Base-by-base conservation (phyloP, 176 grass and related monocot genomes). In the sorghum (Sorghum bicolor) region DNA sequence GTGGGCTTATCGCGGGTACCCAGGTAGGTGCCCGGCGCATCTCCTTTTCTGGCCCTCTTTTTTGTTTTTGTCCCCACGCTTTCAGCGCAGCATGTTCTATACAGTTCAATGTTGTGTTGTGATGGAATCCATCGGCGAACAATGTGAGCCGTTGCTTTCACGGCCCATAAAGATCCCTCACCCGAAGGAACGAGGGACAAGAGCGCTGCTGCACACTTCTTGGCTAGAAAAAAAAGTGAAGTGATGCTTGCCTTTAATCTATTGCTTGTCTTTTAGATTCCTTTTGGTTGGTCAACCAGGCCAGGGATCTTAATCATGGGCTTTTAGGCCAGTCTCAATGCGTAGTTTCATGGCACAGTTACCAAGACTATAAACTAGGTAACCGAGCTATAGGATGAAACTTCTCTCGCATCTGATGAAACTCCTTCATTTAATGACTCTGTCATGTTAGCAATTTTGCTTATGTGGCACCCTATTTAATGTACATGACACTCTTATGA, bases 161-260 rank as follows among this genome's bases (percentile, higher is more conserved):
- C 19, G 83, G 64, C 20, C 20, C 5, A 17, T 64, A 34, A 40
- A 50, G 31, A 16, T 72, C 40, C 55, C 55, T 24, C 19, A 2
- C 8, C 12, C 62, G 13, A 61, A 60, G 55, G 37, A 22, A 34
- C 40, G 30, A 63, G 40, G 65, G 24, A 47, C 50, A 36, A 67
- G 12, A 0, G 24, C 5, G 30, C 22, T 4, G 50, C 31, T 63
- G 72, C 64, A 36, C 43, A 36, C 43, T 45, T 37, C 70, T 60
- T 50, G 50, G 37, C 65, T 30, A 57, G 52, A 82, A 77, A 86
- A 86, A 76, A 86, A 86, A 86, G 88, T 45, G 77, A 82, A 78
- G 65, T 53, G 73, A 55, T 44, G 72, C 26, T 57, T 34, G 17
- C 47, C 43, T 82, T 77, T 64, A 55, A 71, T 72, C 72, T 70